A percentile compares a stretch with the other conserved stretches of the same genome.
phyloP scores from a whole-genome alignment of 2,329 filamentous ascomycete species.

The Phialophora tarda region DNA sequence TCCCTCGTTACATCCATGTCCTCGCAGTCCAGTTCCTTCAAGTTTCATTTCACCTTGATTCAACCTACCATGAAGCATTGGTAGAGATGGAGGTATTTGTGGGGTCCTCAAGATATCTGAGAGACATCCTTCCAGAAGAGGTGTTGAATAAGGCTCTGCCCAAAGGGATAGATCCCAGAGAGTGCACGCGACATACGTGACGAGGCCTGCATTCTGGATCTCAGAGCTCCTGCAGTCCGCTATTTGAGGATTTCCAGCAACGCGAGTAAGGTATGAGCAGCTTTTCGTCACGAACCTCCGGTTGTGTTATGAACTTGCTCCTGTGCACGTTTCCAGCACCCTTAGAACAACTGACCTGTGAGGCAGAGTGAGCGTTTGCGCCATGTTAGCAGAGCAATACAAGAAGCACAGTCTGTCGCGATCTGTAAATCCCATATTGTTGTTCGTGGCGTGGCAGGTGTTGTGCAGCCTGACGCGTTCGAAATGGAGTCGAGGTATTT shows the following conservation, averaged over 20 bases:
- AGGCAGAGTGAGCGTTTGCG: neutral
- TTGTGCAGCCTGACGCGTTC: too few species aligned
- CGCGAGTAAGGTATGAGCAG: neutral
- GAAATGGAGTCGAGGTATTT: too few species aligned
- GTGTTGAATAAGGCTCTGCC: slow-evolving; percentile 32
- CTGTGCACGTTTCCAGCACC: neutral
- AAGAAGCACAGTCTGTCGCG: neutral
- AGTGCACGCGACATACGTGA: neutral
- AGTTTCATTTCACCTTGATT: slow-evolving; percentile 8
- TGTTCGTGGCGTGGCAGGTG: neutral
- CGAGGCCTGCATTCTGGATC: neutral
- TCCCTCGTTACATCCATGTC: neutral
- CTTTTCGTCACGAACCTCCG: neutral
- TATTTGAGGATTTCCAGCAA: neutral
- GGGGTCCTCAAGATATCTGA: slow-evolving; percentile 14
- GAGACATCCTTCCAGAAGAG: slow-evolving; percentile 34
- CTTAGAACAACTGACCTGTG: neutral
- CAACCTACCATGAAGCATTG: slow-evolving; percentile 12
- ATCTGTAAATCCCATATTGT: neutral
- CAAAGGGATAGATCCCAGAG: neutral
- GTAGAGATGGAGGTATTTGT: slow-evolving; percentile 8
- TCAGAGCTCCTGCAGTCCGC: neutral
- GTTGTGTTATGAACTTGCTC: neutral
- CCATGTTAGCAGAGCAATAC: neutral
- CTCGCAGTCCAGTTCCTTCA: neutral